Conservation (phyloP, 768 basidiomycete species). For the Leccinum rimulosum region DNA sequence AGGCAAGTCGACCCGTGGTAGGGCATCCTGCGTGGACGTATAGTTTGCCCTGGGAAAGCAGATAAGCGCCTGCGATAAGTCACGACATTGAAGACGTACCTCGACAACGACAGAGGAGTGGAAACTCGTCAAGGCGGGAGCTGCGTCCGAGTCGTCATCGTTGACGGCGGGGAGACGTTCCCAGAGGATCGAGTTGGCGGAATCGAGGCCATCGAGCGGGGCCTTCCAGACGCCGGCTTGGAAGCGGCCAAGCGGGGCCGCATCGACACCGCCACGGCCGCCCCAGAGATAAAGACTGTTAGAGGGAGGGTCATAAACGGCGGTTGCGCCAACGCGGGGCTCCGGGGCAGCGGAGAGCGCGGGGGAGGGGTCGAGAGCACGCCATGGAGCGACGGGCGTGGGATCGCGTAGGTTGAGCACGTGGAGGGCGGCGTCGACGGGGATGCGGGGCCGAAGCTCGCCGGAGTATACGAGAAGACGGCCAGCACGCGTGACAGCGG, state of each 20-base stretch:
- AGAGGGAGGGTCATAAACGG: slow-evolving; percentile 18
- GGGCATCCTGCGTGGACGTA: slow-evolving; percentile 45
- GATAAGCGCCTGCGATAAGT: background rate
- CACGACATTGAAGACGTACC: slow-evolving; percentile 18
- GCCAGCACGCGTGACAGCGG: slow-evolving; percentile 29
- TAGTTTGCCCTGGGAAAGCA: slow-evolving; percentile 25
- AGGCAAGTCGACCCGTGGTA: slow-evolving; percentile 32
- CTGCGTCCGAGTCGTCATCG: slow-evolving; percentile 28
- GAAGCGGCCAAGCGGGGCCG: slow-evolving; percentile 33
- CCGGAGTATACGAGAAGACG: slow-evolving; percentile 41
- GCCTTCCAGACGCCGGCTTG: slow-evolving; percentile 33
- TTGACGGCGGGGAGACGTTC: slow-evolving; percentile 25
- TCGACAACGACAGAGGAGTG: slow-evolving; percentile 32
- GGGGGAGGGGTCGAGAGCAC: slow-evolving; percentile 21
- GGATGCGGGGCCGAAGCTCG: slow-evolving; percentile 41
- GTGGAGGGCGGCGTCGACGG: slow-evolving; percentile 37
- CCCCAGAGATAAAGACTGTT: slow-evolving; percentile 42
- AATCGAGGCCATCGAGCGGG: slow-evolving; percentile 7
- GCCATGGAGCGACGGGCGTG: slow-evolving; percentile 12
- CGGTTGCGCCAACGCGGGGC: slow-evolving; percentile 24
- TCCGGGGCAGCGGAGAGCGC: slow-evolving; percentile 10
- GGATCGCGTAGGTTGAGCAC: slow-evolving; percentile 20
- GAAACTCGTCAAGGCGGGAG: slow-evolving; percentile 35
- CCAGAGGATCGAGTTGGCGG: slow-evolving; percentile 25
- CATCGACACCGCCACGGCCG: slow-evolving; percentile 41